phyloP scores from a whole-genome alignment of 2,329 filamentous ascomycete genomes.

The Dactylellina parvicollis region DNA sequence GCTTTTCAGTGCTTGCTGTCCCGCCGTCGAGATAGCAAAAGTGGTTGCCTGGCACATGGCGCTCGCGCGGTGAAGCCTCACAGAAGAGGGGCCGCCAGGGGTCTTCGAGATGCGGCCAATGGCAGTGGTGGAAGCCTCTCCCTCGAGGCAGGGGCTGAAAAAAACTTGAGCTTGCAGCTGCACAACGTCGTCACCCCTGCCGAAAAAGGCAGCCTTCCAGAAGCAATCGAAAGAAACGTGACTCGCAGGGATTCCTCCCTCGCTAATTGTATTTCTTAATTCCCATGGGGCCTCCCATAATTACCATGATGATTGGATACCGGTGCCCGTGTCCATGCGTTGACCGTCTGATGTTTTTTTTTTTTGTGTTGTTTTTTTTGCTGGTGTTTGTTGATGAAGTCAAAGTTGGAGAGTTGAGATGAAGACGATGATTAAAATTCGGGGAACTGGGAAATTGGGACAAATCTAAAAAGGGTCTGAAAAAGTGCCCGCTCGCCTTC shows the following conservation, averaged over 20 bases:
- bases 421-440: background rate
- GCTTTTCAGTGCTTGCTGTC: background rate
- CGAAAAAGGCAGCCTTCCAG: conserved; percentile 43
- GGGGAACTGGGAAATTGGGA: background rate
- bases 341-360: background rate
- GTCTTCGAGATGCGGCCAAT: conserved; percentile 47
- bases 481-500: conserved; percentile 12
- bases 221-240: conserved; percentile 33
- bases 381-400: background rate
- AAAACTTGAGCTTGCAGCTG: conserved; percentile 33
- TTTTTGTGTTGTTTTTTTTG: background rate
- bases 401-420: background rate
- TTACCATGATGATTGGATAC: background rate
- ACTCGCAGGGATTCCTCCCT: conserved; percentile 39
- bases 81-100: no score
- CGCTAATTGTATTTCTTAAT: conserved; percentile 18
- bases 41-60: conserved; percentile 49
- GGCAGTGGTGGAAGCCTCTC: conserved; percentile 24
- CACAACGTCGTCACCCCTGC: conserved; percentile 31
- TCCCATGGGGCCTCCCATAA: no score
- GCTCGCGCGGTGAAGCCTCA: conserved; percentile 28
- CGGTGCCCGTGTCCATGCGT: background rate
- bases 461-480: background rate
- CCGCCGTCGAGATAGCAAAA: background rate
- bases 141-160: conserved; percentile 26